Conservation (phyloP, 1,139 yeast genomes). For the Eremothecium gossypii region DNA sequence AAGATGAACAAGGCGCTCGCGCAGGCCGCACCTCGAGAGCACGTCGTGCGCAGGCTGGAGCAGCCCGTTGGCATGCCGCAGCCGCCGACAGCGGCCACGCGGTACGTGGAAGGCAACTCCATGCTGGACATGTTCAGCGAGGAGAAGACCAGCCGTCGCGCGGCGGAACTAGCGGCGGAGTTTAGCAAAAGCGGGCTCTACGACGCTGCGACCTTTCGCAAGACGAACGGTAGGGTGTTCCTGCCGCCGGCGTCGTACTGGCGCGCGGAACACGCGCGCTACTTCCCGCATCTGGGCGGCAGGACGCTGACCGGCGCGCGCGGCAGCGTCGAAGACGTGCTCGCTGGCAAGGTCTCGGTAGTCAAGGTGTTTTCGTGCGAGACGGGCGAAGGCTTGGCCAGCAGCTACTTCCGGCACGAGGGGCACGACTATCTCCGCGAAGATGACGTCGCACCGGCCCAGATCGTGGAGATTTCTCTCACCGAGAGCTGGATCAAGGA, state of each 20-base stretch:
- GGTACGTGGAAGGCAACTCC: constrained; percentile 24
- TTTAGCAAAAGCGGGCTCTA: constrained; percentile 80
- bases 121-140: constrained; percentile 40
- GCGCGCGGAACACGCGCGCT: constrained; percentile 63
- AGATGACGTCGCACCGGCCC: constrained; percentile 37
- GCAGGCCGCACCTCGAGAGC: constrained; percentile 31
- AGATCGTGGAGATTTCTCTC: constrained; percentile 64
- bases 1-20: constrained; percentile 33
- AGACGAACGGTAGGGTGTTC: constrained; percentile 79
- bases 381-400: constrained; percentile 63
- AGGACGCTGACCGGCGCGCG: constrained; percentile 39
- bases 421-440: constrained; percentile 24
- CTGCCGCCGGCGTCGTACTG: constrained; percentile 71
- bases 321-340: constrained; percentile 32
- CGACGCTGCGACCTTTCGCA: constrained; percentile 69
- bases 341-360: constrained; percentile 28
- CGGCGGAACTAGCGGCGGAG: constrained; percentile 61
- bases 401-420: constrained; percentile 45
- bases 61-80: constrained; percentile 39
- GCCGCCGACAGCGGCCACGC: constrained; percentile 29
- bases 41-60: constrained; percentile 31
- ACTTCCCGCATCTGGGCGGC: constrained; percentile 77
- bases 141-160: constrained; percentile 44
- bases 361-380: constrained; percentile 36
- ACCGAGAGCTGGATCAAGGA: constrained; percentile 68